Conservation (phyloP, 345 rosid genomes). For the Moricandia arvensis region DNA sequence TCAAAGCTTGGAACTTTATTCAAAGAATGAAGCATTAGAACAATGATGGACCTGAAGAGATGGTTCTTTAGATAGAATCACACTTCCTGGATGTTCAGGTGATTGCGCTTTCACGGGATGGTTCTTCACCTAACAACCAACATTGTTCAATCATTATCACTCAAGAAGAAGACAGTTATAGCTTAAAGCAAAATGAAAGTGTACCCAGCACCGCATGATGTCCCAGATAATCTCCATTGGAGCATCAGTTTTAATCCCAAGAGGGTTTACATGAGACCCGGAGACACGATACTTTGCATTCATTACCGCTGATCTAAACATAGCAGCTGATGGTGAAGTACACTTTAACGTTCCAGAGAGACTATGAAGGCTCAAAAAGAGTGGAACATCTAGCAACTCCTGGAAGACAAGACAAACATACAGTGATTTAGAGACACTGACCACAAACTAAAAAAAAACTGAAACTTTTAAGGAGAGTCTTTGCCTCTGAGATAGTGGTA, state of each 20-base stretch:
- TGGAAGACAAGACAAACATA: slow-evolving; percentile 37
- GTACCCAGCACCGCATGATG: slow-evolving; percentile 99
- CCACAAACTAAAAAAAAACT: neutral
- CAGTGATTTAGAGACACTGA: neutral
- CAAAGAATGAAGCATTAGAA: slow-evolving; percentile 3
- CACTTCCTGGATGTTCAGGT: slow-evolving; percentile 81
- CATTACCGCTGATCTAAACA: slow-evolving; percentile 90
- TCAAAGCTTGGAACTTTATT: slow-evolving; percentile 1
- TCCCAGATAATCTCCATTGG: slow-evolving; percentile 99
- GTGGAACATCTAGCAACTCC: slow-evolving; percentile 95
- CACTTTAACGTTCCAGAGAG: slow-evolving; percentile 93
- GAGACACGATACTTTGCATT: slow-evolving; percentile 93
- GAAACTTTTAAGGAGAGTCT: neutral
- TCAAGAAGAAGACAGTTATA: neutral
- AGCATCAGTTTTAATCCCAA: slow-evolving; percentile 95
- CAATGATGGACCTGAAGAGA: slow-evolving; percentile 56
- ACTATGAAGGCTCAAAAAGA: slow-evolving; percentile 90
- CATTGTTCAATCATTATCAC: neutral
- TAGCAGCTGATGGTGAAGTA: slow-evolving; percentile 92
- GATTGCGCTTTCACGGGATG: slow-evolving; percentile 93
- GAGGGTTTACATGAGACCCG: slow-evolving; percentile 88
- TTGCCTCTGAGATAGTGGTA: slow-evolving; percentile 87
- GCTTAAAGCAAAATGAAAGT: neutral
- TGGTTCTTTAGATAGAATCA: slow-evolving; percentile 88
- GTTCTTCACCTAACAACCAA: slow-evolving; percentile 62